Percentiles rank a stretch among this genome's conserved stretches.
phyloP scores from a whole-genome alignment of 257 asterid genomes.

The Coffea canephora region DNA sequence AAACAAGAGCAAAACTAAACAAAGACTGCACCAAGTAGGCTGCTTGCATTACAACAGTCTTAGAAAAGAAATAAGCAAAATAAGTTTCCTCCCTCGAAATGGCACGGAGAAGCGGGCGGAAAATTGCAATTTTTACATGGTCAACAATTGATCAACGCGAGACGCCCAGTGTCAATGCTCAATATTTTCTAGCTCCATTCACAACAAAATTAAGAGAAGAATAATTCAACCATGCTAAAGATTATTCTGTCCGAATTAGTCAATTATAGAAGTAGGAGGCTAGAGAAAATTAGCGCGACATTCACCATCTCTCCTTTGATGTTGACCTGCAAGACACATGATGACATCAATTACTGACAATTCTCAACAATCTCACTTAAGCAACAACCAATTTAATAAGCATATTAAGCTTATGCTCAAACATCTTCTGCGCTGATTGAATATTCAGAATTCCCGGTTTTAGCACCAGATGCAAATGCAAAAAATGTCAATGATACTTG shows the following conservation, averaged over 20 bases:
- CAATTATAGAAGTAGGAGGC: constrained; percentile 34
- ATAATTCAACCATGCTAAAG: constrained; percentile 41
- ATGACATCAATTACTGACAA: constrained; percentile 20
- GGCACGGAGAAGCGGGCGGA: constrained; percentile 21
- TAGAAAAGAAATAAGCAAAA: constrained; percentile 16
- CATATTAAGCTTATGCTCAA: background rate
- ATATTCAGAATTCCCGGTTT: background rate
- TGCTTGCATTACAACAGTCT: constrained; percentile 19
- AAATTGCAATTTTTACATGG: constrained; percentile 40
- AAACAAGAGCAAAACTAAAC: background rate
- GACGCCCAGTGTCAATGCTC: constrained; percentile 31
- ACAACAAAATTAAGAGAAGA: constrained; percentile 46
- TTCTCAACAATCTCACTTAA: background rate
- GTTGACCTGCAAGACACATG: constrained; percentile 61
- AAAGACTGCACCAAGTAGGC: background rate
- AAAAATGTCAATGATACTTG: background rate
- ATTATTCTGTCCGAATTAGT: constrained; percentile 54
- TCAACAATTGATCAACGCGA: constrained; percentile 37
- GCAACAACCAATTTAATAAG: background rate
- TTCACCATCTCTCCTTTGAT: constrained; percentile 74
- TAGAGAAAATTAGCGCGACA: constrained; percentile 23
- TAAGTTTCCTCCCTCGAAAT: constrained; percentile 19
- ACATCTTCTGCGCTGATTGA: background rate
- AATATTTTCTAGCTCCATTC: constrained; percentile 43
- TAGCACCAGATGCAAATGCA: background rate